These are phyloP conservation scores for Limnanthes douglasii DNA, from an alignment of 345 rosid species.

Conservation along the genomic window DNA sequence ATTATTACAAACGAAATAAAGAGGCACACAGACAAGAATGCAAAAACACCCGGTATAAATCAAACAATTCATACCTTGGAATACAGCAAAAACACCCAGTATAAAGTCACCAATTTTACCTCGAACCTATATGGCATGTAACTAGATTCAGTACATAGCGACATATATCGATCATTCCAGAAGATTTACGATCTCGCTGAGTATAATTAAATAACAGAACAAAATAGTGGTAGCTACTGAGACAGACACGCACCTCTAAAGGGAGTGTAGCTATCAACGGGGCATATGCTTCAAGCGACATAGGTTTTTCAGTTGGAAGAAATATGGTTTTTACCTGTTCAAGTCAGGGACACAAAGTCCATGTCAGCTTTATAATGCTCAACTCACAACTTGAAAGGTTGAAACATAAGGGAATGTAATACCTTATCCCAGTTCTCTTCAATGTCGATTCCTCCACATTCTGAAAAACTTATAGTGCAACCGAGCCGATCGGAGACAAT, in stretches of 20 bases:
- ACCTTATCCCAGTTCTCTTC: conserved; percentile 99
- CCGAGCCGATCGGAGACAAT: conserved; percentile 91
- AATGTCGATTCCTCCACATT: conserved; percentile 94
- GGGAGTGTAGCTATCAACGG: conserved; percentile 96
- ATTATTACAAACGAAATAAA: too few relatives aligned
- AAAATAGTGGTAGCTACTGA: neutral
- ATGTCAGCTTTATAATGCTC: neutral
- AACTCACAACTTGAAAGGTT: neutral
- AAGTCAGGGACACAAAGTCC: conserved; percentile 4
- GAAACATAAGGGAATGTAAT: conserved; percentile 2
- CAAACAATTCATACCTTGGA: conserved; percentile 51
- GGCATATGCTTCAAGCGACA: conserved; percentile 66
- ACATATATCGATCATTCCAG: too few relatives aligned
- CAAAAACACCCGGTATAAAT: too few relatives aligned
- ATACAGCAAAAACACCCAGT: conserved; percentile 59
- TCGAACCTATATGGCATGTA: conserved; percentile 33
- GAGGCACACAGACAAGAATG: too few relatives aligned
- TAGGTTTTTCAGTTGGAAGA: conserved; percentile 59
- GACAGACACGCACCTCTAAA: conserved; percentile 45
- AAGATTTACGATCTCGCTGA: conserved; percentile 6
- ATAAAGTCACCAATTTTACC: conserved; percentile 68
- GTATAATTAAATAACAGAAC: neutral
- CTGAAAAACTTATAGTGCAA: conserved; percentile 73
- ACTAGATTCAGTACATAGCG: conserved; percentile 11
- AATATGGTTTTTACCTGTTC: conserved; percentile 67